Conservation (phyloP, 192 early-diverging fungal genomes). For the Rhizoclosmatium globosum region DNA sequence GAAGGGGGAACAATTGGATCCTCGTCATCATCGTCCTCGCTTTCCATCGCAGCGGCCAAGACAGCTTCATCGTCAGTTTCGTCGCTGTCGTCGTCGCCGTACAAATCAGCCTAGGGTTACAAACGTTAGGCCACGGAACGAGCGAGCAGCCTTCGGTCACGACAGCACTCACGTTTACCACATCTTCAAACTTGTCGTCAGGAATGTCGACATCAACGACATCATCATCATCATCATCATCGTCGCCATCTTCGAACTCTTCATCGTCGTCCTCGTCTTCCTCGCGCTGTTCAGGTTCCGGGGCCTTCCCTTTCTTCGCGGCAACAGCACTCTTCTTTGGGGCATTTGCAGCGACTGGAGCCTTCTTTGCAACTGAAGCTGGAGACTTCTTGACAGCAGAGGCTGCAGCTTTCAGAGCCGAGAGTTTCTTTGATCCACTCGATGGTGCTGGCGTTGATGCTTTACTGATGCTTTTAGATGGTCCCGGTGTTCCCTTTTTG, state of each 20-base stretch:
- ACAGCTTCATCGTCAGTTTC: constrained; percentile 13
- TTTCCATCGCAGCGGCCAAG: constrained; percentile 19
- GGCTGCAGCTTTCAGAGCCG: background rate
- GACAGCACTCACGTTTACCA: background rate
- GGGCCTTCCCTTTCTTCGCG: background rate
- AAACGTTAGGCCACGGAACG: too few species aligned
- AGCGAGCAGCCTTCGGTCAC: too few species aligned
- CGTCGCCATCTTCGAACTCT: background rate
- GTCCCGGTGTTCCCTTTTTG: background rate
- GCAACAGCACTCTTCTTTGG: background rate
- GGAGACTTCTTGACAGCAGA: background rate
- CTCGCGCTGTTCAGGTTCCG: background rate
- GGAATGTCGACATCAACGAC: constrained; percentile 21
- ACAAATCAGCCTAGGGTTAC: too few species aligned
- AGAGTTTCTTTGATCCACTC: background rate
- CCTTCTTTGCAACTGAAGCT: constrained; percentile 1
- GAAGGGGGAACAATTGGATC: too few species aligned
- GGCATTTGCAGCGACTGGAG: background rate
- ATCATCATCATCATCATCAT: constrained; percentile 17
- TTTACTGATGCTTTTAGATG: background rate
- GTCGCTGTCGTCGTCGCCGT: constrained; percentile 27
- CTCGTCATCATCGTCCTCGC: constrained; percentile 35
- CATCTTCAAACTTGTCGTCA: constrained; percentile 8
- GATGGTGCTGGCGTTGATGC: background rate
- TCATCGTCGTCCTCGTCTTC: constrained; percentile 23